Base-by-base conservation (phyloP, 768 basidiomycete genomes). In the Melanogaster broomeanus region DNA sequence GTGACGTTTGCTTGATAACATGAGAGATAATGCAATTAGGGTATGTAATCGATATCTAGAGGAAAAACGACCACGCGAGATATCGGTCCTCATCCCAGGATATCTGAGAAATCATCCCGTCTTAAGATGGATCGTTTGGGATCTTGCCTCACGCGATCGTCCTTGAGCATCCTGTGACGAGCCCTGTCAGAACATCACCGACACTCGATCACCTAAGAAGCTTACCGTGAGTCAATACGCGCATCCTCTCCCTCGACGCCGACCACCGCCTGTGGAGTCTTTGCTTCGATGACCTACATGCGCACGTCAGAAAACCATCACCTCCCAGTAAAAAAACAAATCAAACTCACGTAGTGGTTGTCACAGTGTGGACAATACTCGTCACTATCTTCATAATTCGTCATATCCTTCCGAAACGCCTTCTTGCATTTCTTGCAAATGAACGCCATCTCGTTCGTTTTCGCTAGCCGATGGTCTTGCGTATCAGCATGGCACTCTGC, bases 301-400 rank as follows among this genome's bases (percentile, higher is more conserved):
- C 24, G 10, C 27, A 10, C 30, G 47, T 56, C 49, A 55, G 28
- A 40, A 8, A 31, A 18, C 16, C 15, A 5, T 4, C 15, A 5
- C 4, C 18, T 13, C 18, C 10, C 21, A 27, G 19, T 18, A 30
- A 51, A 42, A n/a, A 11, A 18, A 15, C 7, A 4, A 47, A 28
- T 22, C 30, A 16, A n/a, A 76, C 89, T 61, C 65, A 96, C 97
- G 68, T 95, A 99, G 66, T 95, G 95, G 66, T 98, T 98, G 71
- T 98, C 97, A 65, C 97, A 98, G 70, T 97, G 89, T 0, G 96
- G 97, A 66, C 97, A 98, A 66, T 87, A 98, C 71, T 99, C 97
- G 67, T 98, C 95, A 64, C 93, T 93, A 68, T 99, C 96, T 61
- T 98, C 96, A 63, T 92, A 98, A 7, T 69, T 71, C 0, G 77